Evolutionary conservation across 2,329 filamentous ascomycete genomes (phyloP), one percentile per base, ranked within the genome.

Genomic region (Talaromyces piceae): DNA sequence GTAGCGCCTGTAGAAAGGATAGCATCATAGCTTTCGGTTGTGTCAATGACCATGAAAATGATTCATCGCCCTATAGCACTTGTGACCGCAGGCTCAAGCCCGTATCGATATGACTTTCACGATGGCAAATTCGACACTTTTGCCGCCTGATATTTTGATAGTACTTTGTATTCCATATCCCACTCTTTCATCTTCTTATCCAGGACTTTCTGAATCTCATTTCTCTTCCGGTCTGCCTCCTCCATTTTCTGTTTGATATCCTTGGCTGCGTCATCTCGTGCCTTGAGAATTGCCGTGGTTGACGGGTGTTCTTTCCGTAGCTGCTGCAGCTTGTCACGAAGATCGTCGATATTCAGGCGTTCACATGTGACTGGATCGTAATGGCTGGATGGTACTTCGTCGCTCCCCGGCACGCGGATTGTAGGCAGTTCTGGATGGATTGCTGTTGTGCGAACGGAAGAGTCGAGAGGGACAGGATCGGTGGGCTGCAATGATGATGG

Each of bases 121-220:
- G 33, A 37, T 9, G 33, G 33, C 33, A 37, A 20, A 18, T 37
- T 37, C 9, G 33, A 18, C 33, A 20, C 33, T 37, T 37, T 37
- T 7, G 33, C 20, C 7, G 33, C 33, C 20, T 37, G 33, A 18
- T 37, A 37, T 37, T 37, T 37, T 4, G 33, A 37, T 18, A 37
- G 33, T 11, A 37, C 33, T 20, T 37, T 72, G 59, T 71, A 61
- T 56, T 73, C 70, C 4, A 63, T 70, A 48, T 72, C 67, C 28
- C 68, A 60, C 52, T 73, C 69, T 52, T 70, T 70, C 11, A 63
- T 62, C 55, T 73, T 73, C 57, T 71, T 70, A 49, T 73, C 68
- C 56, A 72, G 67, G 3, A 63, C 62, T 45, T 62, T 68, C 51
- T 71, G 69, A 1, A 72, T 59, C 44, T 68, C 61, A 33, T 68